Base-by-base conservation (phyloP, 371 early-diverging fungal genomes). In the Mucor irregularis region DNA sequence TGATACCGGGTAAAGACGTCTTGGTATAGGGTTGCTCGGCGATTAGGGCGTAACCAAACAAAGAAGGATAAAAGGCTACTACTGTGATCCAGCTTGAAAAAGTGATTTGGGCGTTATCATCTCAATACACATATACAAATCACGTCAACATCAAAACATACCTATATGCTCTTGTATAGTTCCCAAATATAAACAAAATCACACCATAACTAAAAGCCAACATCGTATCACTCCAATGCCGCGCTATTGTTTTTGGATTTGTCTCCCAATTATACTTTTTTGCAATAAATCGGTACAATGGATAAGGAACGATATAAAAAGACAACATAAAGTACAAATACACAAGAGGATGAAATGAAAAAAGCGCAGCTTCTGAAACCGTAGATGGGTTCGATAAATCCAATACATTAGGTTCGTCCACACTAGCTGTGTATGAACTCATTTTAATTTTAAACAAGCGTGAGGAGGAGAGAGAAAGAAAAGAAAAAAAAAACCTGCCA, bases 171-270 rank as follows among this genome's bases (percentile, higher is more conserved):
- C 78, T 72, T 6, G 90, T 67, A 65, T 92, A 92, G 68, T 89
- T 89, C 24, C 92, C 92, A 78, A 90, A 82, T n/a, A 88, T 83
- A 72, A 93, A 92, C 5, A 92, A 61, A n/a, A 91, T 69, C 19
- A 81, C 71, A 5, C 82, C 74, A 61, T 88, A 89, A 2, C 77
- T 63, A 13, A 88, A 65, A 0, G 80, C 85, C 14, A 71, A 57
- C 37, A 85, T 62, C 4, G 83, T 22, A 61, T 90, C 88, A 53
- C 84, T 82, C 61, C 82, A 89, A 46, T 87, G 87, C 24, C 87
- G 76, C 9, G 82, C 83, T 6, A 81, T 60, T 14, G 83, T 76
- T 53, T 89, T 89, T 14, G 63, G 58, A 30, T 82, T 80, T 17
- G 78, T 72, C 61, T 91, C 91, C 84, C 87, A 88, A 22, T 81